Percentiles rank a stretch among this genome's conserved stretches.
Evolutionary conservation across 805 yeast genomes (phyloP).

Genomic region (Starmerella geochares): DNA sequence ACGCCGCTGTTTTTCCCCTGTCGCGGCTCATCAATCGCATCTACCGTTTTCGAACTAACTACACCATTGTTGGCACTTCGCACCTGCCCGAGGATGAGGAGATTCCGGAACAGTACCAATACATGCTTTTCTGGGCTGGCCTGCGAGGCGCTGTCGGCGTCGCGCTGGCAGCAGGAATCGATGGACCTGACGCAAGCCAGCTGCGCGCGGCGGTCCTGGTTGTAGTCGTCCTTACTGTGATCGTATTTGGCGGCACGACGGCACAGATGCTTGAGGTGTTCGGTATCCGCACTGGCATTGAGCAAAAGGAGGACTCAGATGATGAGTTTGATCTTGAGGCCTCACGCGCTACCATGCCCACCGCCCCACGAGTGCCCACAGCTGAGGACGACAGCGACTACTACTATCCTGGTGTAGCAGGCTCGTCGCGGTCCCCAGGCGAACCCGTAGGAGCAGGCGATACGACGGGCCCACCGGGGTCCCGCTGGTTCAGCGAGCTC

Average conservation of each 20-base stretch:
- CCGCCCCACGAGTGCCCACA: not conserved
- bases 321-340: constrained; percentile 93
- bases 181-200: constrained; percentile 84
- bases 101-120: constrained; percentile 88
- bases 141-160: constrained; percentile 98
- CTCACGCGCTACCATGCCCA: constrained; percentile 23
- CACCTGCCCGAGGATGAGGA: constrained; percentile 43
- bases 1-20: constrained; percentile 95
- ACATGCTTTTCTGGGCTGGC: constrained; percentile 99
- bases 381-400: constrained; percentile 21
- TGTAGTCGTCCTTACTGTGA: constrained; percentile 91
- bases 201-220: constrained; percentile 89
- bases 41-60: constrained; percentile 43
- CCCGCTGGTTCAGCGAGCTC: constrained; percentile 75
- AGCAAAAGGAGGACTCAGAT: constrained; percentile 73
- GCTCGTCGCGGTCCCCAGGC: not conserved
- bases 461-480: constrained; percentile 20
- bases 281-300: constrained; percentile 84
- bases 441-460: constrained; percentile 1
- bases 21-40: constrained; percentile 76
- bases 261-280: constrained; percentile 95
- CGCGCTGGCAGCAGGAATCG: constrained; percentile 93
- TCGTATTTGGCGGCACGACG: constrained; percentile 95
- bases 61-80: constrained; percentile 9
- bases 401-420: constrained; percentile 31